A percentile compares a stretch with the other conserved stretches of the same genome.
These are phyloP conservation scores for Boletus fagicola DNA, from an alignment of 768 basidiomycete species.

Conservation along the genomic window DNA sequence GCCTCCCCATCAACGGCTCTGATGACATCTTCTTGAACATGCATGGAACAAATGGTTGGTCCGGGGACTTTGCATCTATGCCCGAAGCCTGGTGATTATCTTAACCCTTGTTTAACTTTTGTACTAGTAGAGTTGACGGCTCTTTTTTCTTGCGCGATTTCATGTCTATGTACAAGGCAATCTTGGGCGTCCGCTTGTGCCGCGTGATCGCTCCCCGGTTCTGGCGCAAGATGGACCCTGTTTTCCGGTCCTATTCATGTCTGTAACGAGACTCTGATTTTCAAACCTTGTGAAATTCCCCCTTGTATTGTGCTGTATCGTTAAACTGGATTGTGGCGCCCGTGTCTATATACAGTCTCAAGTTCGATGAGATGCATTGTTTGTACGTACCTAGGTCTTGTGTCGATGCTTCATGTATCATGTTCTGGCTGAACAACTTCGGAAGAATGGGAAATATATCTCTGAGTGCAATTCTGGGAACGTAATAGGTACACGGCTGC, in stretches of 20 bases:
- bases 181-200: conserved; percentile 14
- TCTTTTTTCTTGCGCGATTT: conserved; percentile 19
- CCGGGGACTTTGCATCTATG: conserved; percentile 69
- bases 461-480: conserved; percentile 15
- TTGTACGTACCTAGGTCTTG: conserved; percentile 4
- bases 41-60: conserved; percentile 70
- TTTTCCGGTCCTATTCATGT: not conserved
- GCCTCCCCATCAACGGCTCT: conserved; percentile 86
- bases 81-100: conserved; percentile 77
- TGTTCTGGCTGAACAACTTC: not conserved
- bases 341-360: not conserved
- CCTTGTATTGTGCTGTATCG: not conserved
- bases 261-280: conserved; percentile 2
- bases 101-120: conserved; percentile 10
- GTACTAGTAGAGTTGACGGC: conserved; percentile 26
- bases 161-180: conserved; percentile 21
- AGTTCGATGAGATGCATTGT: not conserved
- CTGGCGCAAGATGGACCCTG: not conserved
- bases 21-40: conserved; percentile 87
- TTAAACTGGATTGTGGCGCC: not conserved
- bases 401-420: not conserved
- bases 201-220: conserved; percentile 14
- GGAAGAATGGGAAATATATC: conserved; percentile 10
- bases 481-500: conserved; percentile 18
- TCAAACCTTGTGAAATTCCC: not conserved